These are phyloP conservation scores for Aurinia saxatilis DNA, from an alignment of 345 rosid species.

Conservation along the genomic window DNA sequence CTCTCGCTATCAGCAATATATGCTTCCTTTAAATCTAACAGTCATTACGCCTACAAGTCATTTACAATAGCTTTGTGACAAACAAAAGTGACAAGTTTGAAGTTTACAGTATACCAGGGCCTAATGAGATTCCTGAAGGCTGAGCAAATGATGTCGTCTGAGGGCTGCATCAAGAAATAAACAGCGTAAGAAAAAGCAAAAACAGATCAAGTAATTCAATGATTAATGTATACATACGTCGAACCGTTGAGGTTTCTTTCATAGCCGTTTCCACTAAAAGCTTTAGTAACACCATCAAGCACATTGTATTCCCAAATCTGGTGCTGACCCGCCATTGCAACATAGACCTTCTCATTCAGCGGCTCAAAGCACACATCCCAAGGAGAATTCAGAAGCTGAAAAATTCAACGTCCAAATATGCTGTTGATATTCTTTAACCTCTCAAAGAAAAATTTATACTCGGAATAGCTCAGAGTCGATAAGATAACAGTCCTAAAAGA, in stretches of 20 bases:
- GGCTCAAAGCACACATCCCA: constrained; percentile 90
- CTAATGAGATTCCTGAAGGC: constrained; percentile 82
- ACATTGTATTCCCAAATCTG: constrained; percentile 87
- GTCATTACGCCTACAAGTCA: neutral
- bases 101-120: constrained; percentile 44
- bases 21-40: constrained; percentile 53
- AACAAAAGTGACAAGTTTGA: neutral
- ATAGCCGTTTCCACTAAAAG: constrained; percentile 86
- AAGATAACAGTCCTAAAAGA: neutral
- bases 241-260: constrained; percentile 93
- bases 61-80: neutral
- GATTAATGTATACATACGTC: constrained; percentile 34
- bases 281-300: constrained; percentile 54
- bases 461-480: neutral
- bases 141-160: constrained; percentile 80
- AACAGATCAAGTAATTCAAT: neutral
- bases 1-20: constrained; percentile 95
- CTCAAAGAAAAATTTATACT: neutral
- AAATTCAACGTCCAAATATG: neutral
- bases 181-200: neutral
- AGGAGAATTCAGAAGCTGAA: constrained; percentile 89
- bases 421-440: neutral
- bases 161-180: constrained; percentile 43
- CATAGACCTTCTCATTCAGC: constrained; percentile 58
- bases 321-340: constrained; percentile 98